phyloP scores from a whole-genome alignment of 2,329 filamentous ascomycete genomes.

The Cytospora chrysosperma region DNA sequence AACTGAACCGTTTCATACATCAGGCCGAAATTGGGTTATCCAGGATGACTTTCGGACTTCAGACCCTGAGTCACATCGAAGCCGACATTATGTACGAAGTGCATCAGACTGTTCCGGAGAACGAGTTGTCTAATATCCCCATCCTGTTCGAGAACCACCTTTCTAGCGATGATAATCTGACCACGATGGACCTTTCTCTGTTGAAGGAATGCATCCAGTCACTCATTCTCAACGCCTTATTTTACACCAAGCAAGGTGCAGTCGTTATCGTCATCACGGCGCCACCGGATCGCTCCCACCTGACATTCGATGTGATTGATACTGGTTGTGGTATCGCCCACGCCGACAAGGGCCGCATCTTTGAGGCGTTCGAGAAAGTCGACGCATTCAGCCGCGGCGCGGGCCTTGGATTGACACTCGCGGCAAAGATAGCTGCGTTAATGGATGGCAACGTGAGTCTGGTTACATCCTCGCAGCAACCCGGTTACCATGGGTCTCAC shows the following conservation, averaged over 20 bases:
- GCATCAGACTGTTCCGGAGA: slow-evolving; percentile 31
- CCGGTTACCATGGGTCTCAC: slow-evolving; percentile 38
- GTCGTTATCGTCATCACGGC: slow-evolving; percentile 37
- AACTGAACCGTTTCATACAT: slow-evolving; percentile 36
- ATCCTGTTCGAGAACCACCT: slow-evolving; percentile 35
- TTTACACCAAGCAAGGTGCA: slow-evolving; percentile 39
- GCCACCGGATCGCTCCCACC: slow-evolving; percentile 30
- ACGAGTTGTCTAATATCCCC: slow-evolving; percentile 30
- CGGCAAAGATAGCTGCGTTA: slow-evolving; percentile 40
- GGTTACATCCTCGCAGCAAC: slow-evolving; percentile 33
- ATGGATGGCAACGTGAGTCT: slow-evolving; percentile 40
- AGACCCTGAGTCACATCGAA: slow-evolving; percentile 29
- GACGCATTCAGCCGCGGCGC: slow-evolving; percentile 38
- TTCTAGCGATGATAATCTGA: slow-evolving; percentile 31
- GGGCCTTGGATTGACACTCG: slow-evolving; percentile 43
- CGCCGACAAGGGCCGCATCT: slow-evolving; percentile 39
- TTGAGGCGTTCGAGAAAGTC: slow-evolving; percentile 44
- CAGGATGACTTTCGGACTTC: slow-evolving; percentile 17
- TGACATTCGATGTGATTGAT: slow-evolving; percentile 43
- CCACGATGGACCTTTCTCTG: slow-evolving; percentile 38
- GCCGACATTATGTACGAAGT: slow-evolving; percentile 34
- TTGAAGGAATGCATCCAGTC: slow-evolving; percentile 44
- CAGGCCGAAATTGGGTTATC: slow-evolving; percentile 33
- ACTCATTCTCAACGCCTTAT: slow-evolving; percentile 42
- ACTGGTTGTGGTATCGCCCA: slow-evolving; percentile 41